Evolutionary conservation across 805 yeast genomes (phyloP).

Genomic region (Metschnikowia henanensis): DNA sequence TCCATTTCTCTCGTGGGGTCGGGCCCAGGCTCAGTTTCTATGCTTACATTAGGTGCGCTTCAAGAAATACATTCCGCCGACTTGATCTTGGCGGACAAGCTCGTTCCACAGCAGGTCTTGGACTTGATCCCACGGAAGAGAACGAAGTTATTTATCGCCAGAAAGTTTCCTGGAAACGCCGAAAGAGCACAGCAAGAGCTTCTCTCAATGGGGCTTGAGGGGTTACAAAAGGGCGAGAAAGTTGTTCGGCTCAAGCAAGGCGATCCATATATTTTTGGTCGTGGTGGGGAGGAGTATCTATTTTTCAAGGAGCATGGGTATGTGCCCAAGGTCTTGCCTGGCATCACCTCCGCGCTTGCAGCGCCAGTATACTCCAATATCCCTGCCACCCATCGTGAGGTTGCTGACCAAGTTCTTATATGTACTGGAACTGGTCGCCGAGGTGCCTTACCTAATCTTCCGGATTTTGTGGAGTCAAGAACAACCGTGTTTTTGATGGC

Average conservation of each 20-base stretch:
- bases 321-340: conserved; percentile 76
- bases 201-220: conserved; percentile 66
- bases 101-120: conserved; percentile 86
- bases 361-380: conserved; percentile 81
- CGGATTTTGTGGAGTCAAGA: conserved; percentile 67
- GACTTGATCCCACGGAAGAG: conserved; percentile 70
- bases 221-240: conserved; percentile 61
- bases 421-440: conserved; percentile 95
- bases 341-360: conserved; percentile 85
- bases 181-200: conserved; percentile 90
- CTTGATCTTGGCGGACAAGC: conserved; percentile 81
- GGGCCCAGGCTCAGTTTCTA: conserved; percentile 87
- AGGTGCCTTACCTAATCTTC: conserved; percentile 77
- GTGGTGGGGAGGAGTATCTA: conserved; percentile 90
- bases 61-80: conserved; percentile 82
- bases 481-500: conserved; percentile 92
- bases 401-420: conserved; percentile 87
- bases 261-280: conserved; percentile 93
- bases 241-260: conserved; percentile 95
- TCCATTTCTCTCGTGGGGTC: conserved; percentile 83
- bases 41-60: conserved; percentile 83
- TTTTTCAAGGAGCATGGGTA: conserved; percentile 70
- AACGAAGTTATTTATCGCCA: conserved; percentile 80
- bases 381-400: conserved; percentile 90
- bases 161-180: conserved; percentile 96